phyloP scores from a whole-genome alignment of 108 stramenopile species.

The Nannochloropsis gaditana region DNA sequence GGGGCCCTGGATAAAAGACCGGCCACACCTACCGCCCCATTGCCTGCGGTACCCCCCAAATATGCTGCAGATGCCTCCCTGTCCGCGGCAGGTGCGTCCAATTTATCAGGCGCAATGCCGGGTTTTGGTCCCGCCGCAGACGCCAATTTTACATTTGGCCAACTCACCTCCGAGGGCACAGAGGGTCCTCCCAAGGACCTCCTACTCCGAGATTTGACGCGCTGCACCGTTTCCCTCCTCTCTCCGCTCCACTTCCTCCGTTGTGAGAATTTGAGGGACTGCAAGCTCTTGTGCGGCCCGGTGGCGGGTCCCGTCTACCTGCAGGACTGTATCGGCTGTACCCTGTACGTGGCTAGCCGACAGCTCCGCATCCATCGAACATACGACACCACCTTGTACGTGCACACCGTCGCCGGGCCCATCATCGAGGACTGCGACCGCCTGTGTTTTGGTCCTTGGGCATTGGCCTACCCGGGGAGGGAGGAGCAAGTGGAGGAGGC shows the following conservation, averaged over 20 bases:
- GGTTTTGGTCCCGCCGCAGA: not conserved
- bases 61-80: not conserved
- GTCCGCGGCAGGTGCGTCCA: not conserved
- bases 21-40: not conserved
- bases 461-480: constrained; percentile 30
- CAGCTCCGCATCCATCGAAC: constrained; percentile 31
- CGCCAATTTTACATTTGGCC: constrained; percentile 22
- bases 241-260: constrained; percentile 4
- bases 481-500: constrained; percentile 37
- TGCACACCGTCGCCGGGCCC: constrained; percentile 46
- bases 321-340: constrained; percentile 31
- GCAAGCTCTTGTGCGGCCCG: constrained; percentile 35
- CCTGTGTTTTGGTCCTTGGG: constrained; percentile 51
- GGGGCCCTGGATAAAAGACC: not conserved
- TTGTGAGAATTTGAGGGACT: constrained; percentile 23
- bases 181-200: not conserved
- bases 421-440: constrained; percentile 55
- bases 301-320: constrained; percentile 42
- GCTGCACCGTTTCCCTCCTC: constrained; percentile 5
- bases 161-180: not conserved
- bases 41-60: not conserved
- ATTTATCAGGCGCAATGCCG: not conserved
- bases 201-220: not conserved
- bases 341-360: constrained; percentile 27
- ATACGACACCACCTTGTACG: constrained; percentile 40